Evolutionary conservation across 202 grass and related monocot genomes (phyloP).

Genomic region (Eragrostis tef): DNA sequence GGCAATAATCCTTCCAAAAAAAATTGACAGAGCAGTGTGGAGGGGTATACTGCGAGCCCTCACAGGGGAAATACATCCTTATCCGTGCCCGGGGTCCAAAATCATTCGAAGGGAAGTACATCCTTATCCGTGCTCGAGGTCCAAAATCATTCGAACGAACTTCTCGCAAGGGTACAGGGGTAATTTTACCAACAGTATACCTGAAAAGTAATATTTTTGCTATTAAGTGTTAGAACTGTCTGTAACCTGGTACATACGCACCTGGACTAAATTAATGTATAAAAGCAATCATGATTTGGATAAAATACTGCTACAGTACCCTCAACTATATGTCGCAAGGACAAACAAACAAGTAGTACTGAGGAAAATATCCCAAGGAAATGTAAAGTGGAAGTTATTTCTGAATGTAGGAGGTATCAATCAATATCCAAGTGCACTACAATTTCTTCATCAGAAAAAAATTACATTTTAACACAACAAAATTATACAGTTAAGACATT

Average conservation of each 20-base stretch:
- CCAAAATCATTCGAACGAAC: constrained; percentile 98
- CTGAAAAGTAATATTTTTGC: constrained; percentile 50
- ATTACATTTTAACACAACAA: constrained; percentile 1
- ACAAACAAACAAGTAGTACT: constrained; percentile 19
- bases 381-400: not conserved
- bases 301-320: not conserved
- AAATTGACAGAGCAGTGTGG: constrained; percentile 88
- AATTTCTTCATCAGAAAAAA: constrained; percentile 6
- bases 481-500: not conserved
- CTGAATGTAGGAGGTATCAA: constrained; percentile 1
- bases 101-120: constrained; percentile 97
- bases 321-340: constrained; percentile 31
- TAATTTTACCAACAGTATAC: constrained; percentile 99
- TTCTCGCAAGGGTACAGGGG: constrained; percentile 94
- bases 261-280: not conserved
- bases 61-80: constrained; percentile 87
- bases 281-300: constrained; percentile 11
- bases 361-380: constrained; percentile 25
- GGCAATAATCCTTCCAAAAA: constrained; percentile 99
- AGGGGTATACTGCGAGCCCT: constrained; percentile 93
- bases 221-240: constrained; percentile 29
- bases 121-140: constrained; percentile 83
- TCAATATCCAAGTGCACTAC: not conserved
- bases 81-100: constrained; percentile 93
- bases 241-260: not conserved